Evolutionary conservation across 106 monocot species (phyloP), one percentile per base, ranked within the genome.

Genomic region (Platanthera guangdongensis): DNA sequence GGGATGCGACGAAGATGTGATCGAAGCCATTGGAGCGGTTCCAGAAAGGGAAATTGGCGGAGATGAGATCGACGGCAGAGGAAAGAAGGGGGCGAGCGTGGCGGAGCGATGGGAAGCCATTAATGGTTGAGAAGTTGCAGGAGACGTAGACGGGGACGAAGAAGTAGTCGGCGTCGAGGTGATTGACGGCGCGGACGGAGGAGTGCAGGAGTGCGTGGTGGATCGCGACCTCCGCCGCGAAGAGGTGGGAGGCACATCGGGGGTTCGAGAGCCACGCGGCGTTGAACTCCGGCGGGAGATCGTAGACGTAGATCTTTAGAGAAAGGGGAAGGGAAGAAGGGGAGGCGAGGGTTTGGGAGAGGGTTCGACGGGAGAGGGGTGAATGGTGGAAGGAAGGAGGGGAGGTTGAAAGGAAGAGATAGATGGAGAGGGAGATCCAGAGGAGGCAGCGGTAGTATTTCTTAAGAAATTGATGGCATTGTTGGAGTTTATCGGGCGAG

Each of bases 1-100:
- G 97, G 67, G 97, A 90, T 50, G 97, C 91, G 72, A 97, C 94
- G 79, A 97, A 92, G 77, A 97, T 49, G 85, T 97, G 97, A 81
- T 97, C 93, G n/a, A 74, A 50, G 76, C 97, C 97, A 16, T 16
- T 16, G 62, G 84, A 81, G 55, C 89, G 84, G 52, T 92, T 94
- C 97, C 97, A 94, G 83, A 89, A 97, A 2, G 93, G 94, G 57
- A 82, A 76, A 4, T 39, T 25, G 5, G 76, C 71, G 57, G 91
- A 83, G 76, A 97, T 48, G 72, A 78, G 62, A 22, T 57, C 22
- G 9, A 94, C 81, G 55, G 94, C 86, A 45, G 87, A 81, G 76
- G 83, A 57, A 54, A 97, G 81, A 9, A 92, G 81, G 1, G 83
- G 72, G 11, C 86, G 82, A 2, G 94, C 97, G 75, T 91, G 94